Evolutionary conservation across 768 basidiomycete species (phyloP), one percentile per base, ranked within the genome.

Genomic region (Macrolepiota fuliginosa): DNA sequence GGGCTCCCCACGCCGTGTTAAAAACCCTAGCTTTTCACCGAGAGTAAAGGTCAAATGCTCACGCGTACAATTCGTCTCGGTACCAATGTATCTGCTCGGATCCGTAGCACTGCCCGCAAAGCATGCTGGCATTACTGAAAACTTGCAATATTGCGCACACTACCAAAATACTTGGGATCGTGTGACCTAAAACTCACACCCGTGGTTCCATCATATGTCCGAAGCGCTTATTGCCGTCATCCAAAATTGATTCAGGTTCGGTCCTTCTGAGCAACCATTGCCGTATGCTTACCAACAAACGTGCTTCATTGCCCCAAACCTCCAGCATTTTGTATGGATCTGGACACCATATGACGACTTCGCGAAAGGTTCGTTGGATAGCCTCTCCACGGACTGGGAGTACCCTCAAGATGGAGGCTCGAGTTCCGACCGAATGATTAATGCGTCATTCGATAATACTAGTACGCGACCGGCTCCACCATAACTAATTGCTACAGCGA

Each of bases 101-200:
- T 42, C 52, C 45, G 22, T 19, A 19, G 5, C 17, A 10, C 3
- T 32, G 4, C 35, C 13, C 19, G 5, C 11, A 35, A 15, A 47
- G 51, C 27, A 17, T 13, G 52, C 59, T 61, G 51, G 52, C 59
- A 45, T 39, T 35, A 54, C 59, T 36, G 40, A 24, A 61, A 46
- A 54, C 25, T 13, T 46, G 29, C 15, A 29, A 10, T 42, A 25
- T 45, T 36, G 51, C 40, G 52, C 59, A 61, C 59, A 61, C 59
- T 61, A 61, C 59, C 59, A 61, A 58, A 58, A 61, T 47, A 53
- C 27, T 19, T 17, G 59, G 32, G 59, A 58, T 61, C 59, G 59
- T 61, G 59, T 61, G 59, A 61, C 52, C 40, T 7, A 29, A 17
- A 24, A 46, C 24, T 47, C 57, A 58, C 49, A 37, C 52, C 19